Evolutionary conservation across 805 yeast species (phyloP), one percentile per base, ranked within the genome.

Genomic region (Nakazawaea wickerhamii): DNA sequence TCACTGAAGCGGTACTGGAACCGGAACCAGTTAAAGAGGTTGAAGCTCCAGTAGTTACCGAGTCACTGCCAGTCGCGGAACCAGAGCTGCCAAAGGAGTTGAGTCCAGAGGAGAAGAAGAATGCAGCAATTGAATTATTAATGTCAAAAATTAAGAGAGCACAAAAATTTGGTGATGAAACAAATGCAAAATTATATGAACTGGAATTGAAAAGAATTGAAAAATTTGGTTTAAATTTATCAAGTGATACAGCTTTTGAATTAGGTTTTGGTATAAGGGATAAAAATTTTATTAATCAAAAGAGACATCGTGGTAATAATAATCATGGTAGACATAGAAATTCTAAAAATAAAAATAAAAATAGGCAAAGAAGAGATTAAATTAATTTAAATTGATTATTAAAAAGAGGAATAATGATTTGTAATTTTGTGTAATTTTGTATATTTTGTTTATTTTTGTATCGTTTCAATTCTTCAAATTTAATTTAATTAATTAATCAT

Each of bases 181-280:
- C 46, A 19, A 58, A 54, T 23, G 65, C 64, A 17, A 73, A 75
- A 20, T 68, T 68, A 30, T 75, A 84, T 37, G 77, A 77, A 55
- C 78, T 75, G 48, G 81, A 77, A 47, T 65, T 88, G 52, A 70
- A 70, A 28, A 77, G 95, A 57, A 77, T 89, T 49, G 81, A 82
- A 58, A 88, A 86, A 66, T 90, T 88, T 57, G 98, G 97, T 22
- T 76, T 87, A 38, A 83, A 80, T 48, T 58, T 70, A 27, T 79
- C 79, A 44, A 78, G 84, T 31, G 73, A 81, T 8, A 61, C 84
- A 50, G 89, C 88, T 28, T 67, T 65, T 49, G 89, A 83, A 54
- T 67, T 84, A 36, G 89, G 89, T 0, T 55, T 77, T 33, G 76
- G 49, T 33, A 32, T 41, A 25, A 36, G 28, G 15, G 44, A 41